A percentile compares a stretch with the other conserved stretches of the same genome.
These are phyloP conservation scores for Chimonanthus praecox DNA, from an alignment of 164 flowering plant species.

Conservation along the genomic window DNA sequence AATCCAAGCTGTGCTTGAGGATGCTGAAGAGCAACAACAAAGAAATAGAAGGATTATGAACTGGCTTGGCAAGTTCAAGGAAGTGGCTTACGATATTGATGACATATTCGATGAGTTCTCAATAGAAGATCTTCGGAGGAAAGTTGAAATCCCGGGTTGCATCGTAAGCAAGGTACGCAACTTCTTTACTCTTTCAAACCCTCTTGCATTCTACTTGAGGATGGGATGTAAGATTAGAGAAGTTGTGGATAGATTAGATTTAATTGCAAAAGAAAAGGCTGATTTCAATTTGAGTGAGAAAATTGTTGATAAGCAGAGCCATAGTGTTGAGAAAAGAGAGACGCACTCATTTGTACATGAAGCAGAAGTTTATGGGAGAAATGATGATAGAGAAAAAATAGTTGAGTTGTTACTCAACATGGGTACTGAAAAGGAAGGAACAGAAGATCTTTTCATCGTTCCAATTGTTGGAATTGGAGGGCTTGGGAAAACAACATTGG, in stretches of 20 bases:
- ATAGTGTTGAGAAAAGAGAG: not conserved
- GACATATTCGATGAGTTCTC: slow-evolving; percentile 6
- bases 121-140: not conserved
- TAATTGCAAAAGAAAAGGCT: not conserved
- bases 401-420: not conserved
- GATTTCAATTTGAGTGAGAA: not conserved
- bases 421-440: not conserved
- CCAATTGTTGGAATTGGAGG: slow-evolving; percentile 11
- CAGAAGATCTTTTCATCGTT: not conserved
- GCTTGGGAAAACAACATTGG: no score
- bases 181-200: not conserved
- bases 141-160: not conserved
- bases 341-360: slow-evolving; percentile 4
- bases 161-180: not conserved
- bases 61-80: slow-evolving; percentile 7
- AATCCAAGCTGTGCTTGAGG: slow-evolving; percentile 8
- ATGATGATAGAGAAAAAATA: slow-evolving; percentile 3
- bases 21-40: slow-evolving; percentile 24
- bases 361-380: slow-evolving; percentile 11
- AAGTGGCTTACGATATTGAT: slow-evolving; percentile 9
- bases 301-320: no score
- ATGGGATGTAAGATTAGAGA: slow-evolving; percentile 1
- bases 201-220: not conserved
- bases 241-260: not conserved
- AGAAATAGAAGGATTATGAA: slow-evolving; percentile 8